Evolutionary conservation across 2,329 filamentous ascomycete genomes (phyloP).

Genomic region (Epichloe gansuensis): DNA sequence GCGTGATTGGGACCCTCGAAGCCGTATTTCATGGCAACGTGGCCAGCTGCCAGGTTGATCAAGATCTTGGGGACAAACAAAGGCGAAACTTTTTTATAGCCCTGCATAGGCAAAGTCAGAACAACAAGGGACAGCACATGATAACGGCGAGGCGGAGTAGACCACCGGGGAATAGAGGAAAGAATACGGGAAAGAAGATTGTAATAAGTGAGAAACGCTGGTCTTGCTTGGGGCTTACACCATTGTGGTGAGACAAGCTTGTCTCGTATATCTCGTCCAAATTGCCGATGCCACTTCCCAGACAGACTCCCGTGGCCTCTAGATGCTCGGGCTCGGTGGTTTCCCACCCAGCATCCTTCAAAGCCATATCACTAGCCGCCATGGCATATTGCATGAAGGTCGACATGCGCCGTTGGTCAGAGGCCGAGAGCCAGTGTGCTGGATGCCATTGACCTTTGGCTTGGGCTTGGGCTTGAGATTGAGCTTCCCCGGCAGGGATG

Average conservation of each 20-base stretch:
- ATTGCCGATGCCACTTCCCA: constrained; percentile 92
- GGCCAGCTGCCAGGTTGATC: constrained; percentile 89
- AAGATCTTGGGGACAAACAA: constrained; percentile 86
- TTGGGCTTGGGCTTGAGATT: constrained; percentile 17
- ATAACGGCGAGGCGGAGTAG: background rate
- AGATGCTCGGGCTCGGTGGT: constrained; percentile 46
- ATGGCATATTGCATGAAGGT: constrained; percentile 84
- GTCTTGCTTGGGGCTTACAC: constrained; percentile 35
- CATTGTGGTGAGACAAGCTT: constrained; percentile 59
- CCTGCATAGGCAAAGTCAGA: constrained; percentile 34
- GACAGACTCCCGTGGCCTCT: constrained; percentile 75
- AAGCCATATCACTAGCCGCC: constrained; percentile 73
- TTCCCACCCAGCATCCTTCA: constrained; percentile 70
- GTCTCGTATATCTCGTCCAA: constrained; percentile 83
- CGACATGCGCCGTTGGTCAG: constrained; percentile 68
- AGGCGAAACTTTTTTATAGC: constrained; percentile 85
- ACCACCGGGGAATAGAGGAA: background rate
- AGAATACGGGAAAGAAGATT: background rate
- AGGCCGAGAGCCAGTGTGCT: constrained; percentile 38
- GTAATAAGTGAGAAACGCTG: too few relatives aligned
- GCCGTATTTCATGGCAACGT: constrained; percentile 85
- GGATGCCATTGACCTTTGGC: constrained; percentile 35
- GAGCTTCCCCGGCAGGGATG: constrained; percentile 43
- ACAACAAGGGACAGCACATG: background rate
- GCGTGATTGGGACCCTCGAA: constrained; percentile 88